Evolutionary conservation across 2,329 filamentous ascomycete species (phyloP).

Genomic region (Nannizzia gypsea): DNA sequence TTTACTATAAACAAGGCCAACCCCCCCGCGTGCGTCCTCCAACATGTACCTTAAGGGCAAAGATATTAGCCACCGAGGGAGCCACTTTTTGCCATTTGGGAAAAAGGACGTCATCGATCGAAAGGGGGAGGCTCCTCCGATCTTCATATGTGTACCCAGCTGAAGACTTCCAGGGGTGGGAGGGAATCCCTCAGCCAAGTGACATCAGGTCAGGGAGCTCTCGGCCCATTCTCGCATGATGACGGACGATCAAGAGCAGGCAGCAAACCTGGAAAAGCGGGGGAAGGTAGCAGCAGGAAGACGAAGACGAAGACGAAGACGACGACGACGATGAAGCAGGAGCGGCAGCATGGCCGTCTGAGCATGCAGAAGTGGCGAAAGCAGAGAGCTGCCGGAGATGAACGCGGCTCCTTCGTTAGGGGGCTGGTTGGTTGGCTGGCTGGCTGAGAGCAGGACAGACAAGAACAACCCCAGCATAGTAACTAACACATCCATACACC

Average conservation of each 20-base stretch:
- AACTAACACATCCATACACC: too few species aligned
- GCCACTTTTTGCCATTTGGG: background rate
- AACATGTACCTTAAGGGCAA: too few species aligned
- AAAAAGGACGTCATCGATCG: background rate
- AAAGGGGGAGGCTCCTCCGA: background rate
- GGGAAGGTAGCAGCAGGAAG: background rate
- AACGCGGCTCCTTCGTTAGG: background rate
- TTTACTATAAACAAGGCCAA: too few species aligned
- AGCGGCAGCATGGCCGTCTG: too few species aligned
- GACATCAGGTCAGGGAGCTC: background rate
- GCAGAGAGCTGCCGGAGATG: background rate
- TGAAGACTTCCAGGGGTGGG: background rate
- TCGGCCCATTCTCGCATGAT: background rate
- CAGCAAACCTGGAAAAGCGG: slow-evolving; percentile 3
- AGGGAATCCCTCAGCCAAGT: background rate
- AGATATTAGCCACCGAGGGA: background rate
- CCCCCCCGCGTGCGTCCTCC: too few species aligned
- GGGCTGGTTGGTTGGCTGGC: background rate
- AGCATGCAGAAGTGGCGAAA: slow-evolving; percentile 1
- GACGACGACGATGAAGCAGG: too few species aligned
- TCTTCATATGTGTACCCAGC: background rate
- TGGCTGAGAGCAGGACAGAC: background rate
- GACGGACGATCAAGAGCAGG: background rate
- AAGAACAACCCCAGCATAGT: too few species aligned
- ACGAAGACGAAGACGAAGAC: too few species aligned